Evolutionary conservation across 305 asterid species (phyloP).

Genomic region (Fraxinus platypoda): DNA sequence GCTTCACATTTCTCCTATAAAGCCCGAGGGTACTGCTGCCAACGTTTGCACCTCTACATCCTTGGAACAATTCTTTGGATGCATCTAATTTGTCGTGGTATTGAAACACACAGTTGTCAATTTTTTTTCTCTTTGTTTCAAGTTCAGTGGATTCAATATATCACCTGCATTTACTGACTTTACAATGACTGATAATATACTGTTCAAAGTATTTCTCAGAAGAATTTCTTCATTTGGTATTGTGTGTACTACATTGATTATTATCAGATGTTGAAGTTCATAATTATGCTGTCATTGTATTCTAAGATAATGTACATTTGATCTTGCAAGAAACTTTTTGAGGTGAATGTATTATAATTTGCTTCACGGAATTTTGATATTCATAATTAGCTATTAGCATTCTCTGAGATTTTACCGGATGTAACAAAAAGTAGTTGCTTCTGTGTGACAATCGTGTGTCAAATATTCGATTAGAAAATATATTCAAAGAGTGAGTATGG

Average conservation of each 20-base stretch:
- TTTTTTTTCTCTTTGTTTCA: neutral
- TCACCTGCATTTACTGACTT: neutral
- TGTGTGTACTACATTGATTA: neutral
- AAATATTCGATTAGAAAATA: no score
- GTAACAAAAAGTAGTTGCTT: neutral
- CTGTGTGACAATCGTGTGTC: neutral
- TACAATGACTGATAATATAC: neutral
- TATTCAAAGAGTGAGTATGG: neutral
- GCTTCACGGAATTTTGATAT: neutral
- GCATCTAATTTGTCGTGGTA: constrained; percentile 40
- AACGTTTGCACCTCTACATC: constrained; percentile 62
- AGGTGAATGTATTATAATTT: neutral
- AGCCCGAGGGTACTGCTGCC: constrained; percentile 59
- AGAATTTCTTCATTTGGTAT: neutral
- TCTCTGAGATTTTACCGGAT: neutral
- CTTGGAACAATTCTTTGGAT: constrained; percentile 84
- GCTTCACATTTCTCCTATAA: constrained; percentile 71
- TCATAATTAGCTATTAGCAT: neutral
- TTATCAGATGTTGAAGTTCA: constrained; percentile 5
- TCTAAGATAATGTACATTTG: neutral
- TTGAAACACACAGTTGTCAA: neutral
- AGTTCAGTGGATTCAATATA: neutral
- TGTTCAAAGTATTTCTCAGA: neutral
- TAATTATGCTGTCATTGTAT: neutral
- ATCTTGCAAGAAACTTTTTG: neutral